Base-by-base conservation (phyloP, 2,329 filamentous ascomycete genomes). In the Xylaria sp. region DNA sequence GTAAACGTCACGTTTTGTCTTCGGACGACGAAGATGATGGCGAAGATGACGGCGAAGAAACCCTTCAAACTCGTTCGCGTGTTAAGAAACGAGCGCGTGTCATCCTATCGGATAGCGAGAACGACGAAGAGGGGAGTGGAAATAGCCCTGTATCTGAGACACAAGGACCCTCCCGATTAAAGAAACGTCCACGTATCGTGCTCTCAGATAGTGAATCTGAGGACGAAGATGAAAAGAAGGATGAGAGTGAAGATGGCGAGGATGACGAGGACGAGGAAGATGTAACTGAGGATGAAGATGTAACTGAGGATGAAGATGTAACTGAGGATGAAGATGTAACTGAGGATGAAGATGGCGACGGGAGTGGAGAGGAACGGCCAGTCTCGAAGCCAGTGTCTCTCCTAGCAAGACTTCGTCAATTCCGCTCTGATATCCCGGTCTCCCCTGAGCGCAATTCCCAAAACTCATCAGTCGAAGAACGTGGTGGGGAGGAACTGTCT, bases 1-100 rank as follows among this genome's bases (percentile, higher is more conserved):
- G 20, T 7, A 76, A 76, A 39, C 75, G 76, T 57, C 71, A 62
- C 31, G 74, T 76, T 18, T 64, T 78, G 25, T 74, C 71, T 61
- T 78, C 76, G 0, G 76, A 78, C 36, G 75, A 75, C 18, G 76
- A 64, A 43, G 66, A 56, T 10, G 62, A 59, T 18, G 48, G 23
- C n/a, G 39, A 54, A 12, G 39, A 63, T 7, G 54, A 62, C 15
- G 54, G 9, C n/a, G 46, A 28, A 31, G 46, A 20, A 31, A 13
- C 59, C 39, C n/a, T 33, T 9, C 12, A 61, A 46, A 33, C 28
- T 10, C 15, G n/a, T 25, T 18, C 43, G 12, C 71, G 69, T 31
- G 49, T 15, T 49, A 64, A 61, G 12, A 74, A 72, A 62, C 70
- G 70, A 15, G 20, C 63, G 36, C 66, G 71, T 33, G 61, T 69